A percentile compares a stretch with the other conserved stretches of the same genome.
Evolutionary conservation across 2,329 filamentous ascomycete species (phyloP).

Genomic region (Fusarium nanum): DNA sequence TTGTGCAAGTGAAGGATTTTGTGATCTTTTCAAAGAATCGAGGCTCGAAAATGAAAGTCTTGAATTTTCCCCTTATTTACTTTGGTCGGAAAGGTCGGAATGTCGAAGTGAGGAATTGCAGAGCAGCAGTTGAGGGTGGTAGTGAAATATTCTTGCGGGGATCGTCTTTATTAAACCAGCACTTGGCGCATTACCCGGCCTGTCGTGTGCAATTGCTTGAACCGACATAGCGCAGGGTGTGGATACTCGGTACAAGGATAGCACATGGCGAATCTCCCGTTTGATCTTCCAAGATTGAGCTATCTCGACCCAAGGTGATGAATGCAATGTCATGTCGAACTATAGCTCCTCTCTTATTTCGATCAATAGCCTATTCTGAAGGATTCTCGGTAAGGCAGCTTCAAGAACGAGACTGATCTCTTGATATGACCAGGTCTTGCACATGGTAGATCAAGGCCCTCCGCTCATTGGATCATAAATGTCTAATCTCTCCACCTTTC

Average conservation of each 20-base stretch:
- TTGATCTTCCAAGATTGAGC: neutral
- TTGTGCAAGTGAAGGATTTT: neutral
- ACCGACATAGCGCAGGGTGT: neutral
- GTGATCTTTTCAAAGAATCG: accelerated
- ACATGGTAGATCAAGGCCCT: neutral
- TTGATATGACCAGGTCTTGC: neutral
- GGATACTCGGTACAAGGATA: neutral
- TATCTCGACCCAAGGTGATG: neutral
- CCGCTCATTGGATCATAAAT: neutral
- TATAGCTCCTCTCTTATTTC: neutral
- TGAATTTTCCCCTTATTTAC: neutral
- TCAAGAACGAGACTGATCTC: neutral
- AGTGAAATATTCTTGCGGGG: constrained; percentile 9
- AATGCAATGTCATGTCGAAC: neutral
- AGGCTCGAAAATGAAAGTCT: neutral
- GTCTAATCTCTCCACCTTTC: neutral
- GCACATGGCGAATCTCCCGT: neutral
- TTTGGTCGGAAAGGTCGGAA: neutral
- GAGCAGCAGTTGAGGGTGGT: neutral
- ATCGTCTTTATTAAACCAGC: constrained; percentile 7
- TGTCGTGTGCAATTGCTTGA: constrained; percentile 5
- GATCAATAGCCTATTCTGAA: accelerated
- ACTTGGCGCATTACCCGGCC: neutral
- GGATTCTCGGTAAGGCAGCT: accelerated
- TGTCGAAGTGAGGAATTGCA: neutral